Evolutionary conservation across 2,329 filamentous ascomycete species (phyloP).

Genomic region (Sporothrix luriei): DNA sequence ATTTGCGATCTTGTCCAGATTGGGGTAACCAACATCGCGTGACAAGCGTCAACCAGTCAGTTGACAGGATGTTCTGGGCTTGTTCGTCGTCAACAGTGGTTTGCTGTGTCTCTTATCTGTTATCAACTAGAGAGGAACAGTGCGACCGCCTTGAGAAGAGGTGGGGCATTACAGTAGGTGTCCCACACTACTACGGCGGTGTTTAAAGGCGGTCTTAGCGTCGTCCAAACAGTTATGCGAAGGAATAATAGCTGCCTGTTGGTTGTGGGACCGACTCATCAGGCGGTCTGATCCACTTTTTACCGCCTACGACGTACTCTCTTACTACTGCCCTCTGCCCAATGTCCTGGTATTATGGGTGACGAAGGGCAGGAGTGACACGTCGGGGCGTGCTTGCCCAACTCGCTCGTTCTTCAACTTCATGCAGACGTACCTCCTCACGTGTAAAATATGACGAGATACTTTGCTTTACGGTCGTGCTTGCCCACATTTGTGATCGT

Average conservation of each 20-base stretch:
- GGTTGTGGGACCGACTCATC: conserved; percentile 2
- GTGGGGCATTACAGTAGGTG: neutral
- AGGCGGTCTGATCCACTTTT: conserved; percentile 9
- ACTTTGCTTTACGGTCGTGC: neutral
- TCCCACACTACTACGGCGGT: neutral
- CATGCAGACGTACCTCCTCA: neutral
- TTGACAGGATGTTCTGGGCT: neutral
- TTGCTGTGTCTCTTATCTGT: conserved; percentile 2
- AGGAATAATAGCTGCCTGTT: conserved; percentile 15
- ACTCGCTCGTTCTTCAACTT: neutral
- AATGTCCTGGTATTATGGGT: neutral
- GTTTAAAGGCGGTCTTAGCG: conserved; percentile 9
- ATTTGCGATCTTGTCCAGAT: neutral
- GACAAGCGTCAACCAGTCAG: conserved; percentile 14
- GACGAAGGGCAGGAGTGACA: neutral
- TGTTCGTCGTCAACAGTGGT: neutral
- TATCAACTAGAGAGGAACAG: conserved; percentile 3
- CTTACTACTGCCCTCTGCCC: conserved; percentile 3
- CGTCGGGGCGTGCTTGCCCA: neutral
- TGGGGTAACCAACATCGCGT: conserved; percentile 20
- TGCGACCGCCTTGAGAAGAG: conserved; percentile 5
- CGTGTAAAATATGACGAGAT: neutral
- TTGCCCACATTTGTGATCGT: neutral
- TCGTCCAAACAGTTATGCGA: neutral
- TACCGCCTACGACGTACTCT: neutral